Conservation (phyloP, 331 rosid species). For the Prunus yedoensis region DNA sequence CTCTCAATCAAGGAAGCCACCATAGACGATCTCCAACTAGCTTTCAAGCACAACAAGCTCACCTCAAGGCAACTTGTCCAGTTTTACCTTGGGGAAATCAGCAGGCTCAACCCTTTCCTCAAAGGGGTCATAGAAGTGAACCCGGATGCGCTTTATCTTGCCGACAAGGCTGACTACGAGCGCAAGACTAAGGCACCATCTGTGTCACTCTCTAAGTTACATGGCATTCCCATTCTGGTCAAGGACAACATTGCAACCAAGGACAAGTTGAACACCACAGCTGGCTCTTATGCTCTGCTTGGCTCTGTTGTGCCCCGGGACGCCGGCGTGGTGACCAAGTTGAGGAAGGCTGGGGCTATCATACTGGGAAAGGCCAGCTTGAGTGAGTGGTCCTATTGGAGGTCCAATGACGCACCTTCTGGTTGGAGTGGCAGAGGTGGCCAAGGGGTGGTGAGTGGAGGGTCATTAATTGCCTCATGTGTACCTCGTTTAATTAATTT, state of each 20-base stretch:
- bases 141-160: constrained; percentile 35
- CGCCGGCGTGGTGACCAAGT: constrained; percentile 37
- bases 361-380: constrained; percentile 47
- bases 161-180: constrained; percentile 40
- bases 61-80: constrained; percentile 26
- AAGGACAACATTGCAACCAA: constrained; percentile 52
- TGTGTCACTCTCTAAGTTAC: constrained; percentile 15
- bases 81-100: constrained; percentile 34
- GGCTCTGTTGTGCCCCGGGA: constrained; percentile 48
- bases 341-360: constrained; percentile 46
- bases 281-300: constrained; percentile 48
- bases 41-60: constrained; percentile 23
- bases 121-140: constrained; percentile 48
- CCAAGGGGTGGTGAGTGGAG: constrained; percentile 33
- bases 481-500: background rate
- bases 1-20: constrained; percentile 44
- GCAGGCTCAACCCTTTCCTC: constrained; percentile 35
- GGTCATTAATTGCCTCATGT: background rate
- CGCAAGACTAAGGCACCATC: constrained; percentile 20
- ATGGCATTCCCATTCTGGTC: constrained; percentile 52
- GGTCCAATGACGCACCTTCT: constrained; percentile 15
- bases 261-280: constrained; percentile 42
- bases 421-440: constrained; percentile 49
- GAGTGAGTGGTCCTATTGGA: constrained; percentile 36
- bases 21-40: constrained; percentile 31